A percentile compares a stretch with the other conserved stretches of the same genome.
phyloP scores from a whole-genome alignment of 495 filamentous ascomycete genomes.

The Halenospora varia region DNA sequence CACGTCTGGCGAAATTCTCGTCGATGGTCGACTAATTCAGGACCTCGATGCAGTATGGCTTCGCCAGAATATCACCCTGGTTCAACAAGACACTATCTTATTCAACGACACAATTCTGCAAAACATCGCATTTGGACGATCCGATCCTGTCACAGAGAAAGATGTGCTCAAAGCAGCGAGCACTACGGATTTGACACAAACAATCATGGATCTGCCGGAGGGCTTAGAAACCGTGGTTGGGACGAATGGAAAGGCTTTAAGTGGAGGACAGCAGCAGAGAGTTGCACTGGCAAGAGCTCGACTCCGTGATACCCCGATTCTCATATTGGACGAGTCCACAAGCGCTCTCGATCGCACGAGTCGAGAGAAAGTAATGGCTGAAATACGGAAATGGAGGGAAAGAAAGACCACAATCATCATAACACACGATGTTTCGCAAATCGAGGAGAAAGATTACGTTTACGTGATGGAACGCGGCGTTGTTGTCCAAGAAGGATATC shows the following conservation, averaged over 20 bases:
- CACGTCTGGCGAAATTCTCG: slow-evolving; percentile 55
- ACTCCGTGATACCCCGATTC: slow-evolving; percentile 72
- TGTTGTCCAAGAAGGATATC: slow-evolving; percentile 63
- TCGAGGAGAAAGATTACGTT: slow-evolving; percentile 67
- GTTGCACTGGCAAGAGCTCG: slow-evolving; percentile 71
- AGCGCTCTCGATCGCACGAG: slow-evolving; percentile 73
- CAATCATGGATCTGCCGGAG: slow-evolving; percentile 64
- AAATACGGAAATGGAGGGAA: slow-evolving; percentile 66
- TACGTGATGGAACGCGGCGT: slow-evolving; percentile 73
- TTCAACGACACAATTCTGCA: slow-evolving; percentile 79
- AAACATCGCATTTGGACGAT: slow-evolving; percentile 76
- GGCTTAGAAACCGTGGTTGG: slow-evolving; percentile 75
- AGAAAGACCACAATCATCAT: slow-evolving; percentile 88
- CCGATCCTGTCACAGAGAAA: slow-evolving; percentile 39
- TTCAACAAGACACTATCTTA: slow-evolving; percentile 78
- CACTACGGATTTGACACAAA: slow-evolving; percentile 68
- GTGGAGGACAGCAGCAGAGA: slow-evolving; percentile 81
- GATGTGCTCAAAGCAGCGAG: slow-evolving; percentile 57
- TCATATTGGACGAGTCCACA: slow-evolving; percentile 89
- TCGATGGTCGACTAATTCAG: slow-evolving; percentile 65
- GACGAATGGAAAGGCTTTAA: slow-evolving; percentile 63
- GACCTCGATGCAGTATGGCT: slow-evolving; percentile 68
- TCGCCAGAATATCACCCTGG: slow-evolving; percentile 70
- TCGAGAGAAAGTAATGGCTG: slow-evolving; percentile 63
- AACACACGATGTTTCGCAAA: slow-evolving; percentile 86